A percentile compares a stretch with the other conserved stretches of the same genome.
These are phyloP conservation scores for Raphanus hybrid DNA, from an alignment of 441 rosid species.

Conservation along the genomic window DNA sequence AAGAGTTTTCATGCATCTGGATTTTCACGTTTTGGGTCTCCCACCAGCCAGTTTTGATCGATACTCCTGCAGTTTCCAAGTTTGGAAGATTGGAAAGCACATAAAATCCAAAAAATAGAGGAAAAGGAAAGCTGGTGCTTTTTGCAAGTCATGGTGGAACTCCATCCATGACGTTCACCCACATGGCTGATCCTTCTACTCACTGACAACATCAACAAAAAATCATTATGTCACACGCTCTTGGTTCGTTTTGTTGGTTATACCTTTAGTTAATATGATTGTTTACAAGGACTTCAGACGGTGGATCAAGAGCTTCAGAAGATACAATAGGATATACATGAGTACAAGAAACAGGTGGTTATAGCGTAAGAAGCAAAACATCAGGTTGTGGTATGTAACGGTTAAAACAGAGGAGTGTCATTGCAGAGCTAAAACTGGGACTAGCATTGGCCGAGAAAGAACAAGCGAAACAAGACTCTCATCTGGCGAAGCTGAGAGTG, in stretches of 20 bases:
- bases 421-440: conserved; percentile 75
- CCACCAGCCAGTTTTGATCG: neutral
- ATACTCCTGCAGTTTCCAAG: neutral
- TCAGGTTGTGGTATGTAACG: too few relatives aligned
- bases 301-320: neutral
- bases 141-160: neutral
- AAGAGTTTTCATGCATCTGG: neutral
- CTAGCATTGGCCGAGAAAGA: conserved; percentile 80
- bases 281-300: neutral
- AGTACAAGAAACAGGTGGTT: neutral
- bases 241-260: neutral
- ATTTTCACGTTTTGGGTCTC: neutral
- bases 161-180: neutral
- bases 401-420: conserved; percentile 41
- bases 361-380: neutral
- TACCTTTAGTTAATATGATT: neutral
- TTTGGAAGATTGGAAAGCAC: neutral
- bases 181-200: neutral
- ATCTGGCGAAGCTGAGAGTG: conserved; percentile 49
- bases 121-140: neutral
- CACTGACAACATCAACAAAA: neutral
- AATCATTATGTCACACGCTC: neutral
- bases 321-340: neutral
- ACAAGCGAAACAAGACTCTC: conserved; percentile 91
- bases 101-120: neutral